Base-by-base conservation (phyloP, 2,329 filamentous ascomycete genomes). In the Fusarium subtropicale region DNA sequence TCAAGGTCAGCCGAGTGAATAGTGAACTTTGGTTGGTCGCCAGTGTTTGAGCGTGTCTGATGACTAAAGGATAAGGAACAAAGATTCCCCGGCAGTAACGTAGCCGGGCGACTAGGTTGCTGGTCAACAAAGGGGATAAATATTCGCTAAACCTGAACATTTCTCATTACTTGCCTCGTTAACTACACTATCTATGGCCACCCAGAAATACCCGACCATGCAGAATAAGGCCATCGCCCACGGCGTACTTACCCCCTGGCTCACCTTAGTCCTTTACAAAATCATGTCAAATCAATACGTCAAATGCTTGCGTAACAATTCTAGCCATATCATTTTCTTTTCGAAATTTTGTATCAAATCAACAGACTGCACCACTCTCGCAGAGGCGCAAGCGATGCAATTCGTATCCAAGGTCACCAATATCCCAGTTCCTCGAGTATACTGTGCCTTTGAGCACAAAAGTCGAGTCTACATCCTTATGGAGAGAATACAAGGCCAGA, bases 321-420 rank as follows among this genome's bases (percentile, higher is more conserved):
- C 16, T 5, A 9, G 24, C 11, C 24, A 28, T n/a, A 15, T 36
- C 13, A 36, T 36, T n/a, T 36, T 41, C 38, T 41, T 22, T 9
- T 45, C 26, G 7, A 64, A 33, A 33, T 45, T 56, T 16, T 64
- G 30, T 3, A 56, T 64, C 7, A 60, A 56, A 30, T 12, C 50
- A 12, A 64, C 34, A 1, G 31, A 28, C 0, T 50, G 47, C 2
- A 61, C 36, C 36, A 51, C 36, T 5, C 30, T 69, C 3, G 45
- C 70, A 1, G 65, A 73, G 28, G 71, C 63, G 8, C 50, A 65
- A 6, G 46, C 68, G 0, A 56, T 72, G 47, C 15, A n/a, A 5
- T 72, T 72, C 2, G 15, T 72, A 9, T 51, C 70, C 5, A 9
- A 34, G 1, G 44, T 59, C 10, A 73, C 63, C 3, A 63, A 36